Conservation (phyloP, 371 early-diverging fungal species). For the Haplosporangium sp. region DNA sequence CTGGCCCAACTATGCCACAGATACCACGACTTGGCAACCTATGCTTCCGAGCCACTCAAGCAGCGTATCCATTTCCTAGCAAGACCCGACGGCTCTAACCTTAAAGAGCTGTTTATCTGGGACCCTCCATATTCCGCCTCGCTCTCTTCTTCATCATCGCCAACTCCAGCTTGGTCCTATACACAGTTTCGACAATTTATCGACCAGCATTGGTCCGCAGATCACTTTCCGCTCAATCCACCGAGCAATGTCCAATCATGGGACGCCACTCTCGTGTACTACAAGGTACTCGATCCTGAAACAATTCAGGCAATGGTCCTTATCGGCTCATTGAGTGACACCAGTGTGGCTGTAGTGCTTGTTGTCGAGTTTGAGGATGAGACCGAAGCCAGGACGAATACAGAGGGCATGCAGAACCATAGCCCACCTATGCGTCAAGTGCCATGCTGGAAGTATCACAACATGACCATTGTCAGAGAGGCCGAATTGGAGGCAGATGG, state of each 20-base stretch:
- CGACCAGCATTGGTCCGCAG: conserved; percentile 37
- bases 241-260: conserved; percentile 18
- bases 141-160: neutral
- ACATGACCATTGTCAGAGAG: conserved; percentile 7
- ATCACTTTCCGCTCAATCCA: conserved; percentile 37
- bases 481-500: conserved; percentile 6
- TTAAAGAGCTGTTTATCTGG: conserved; percentile 37
- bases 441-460: conserved; percentile 40
- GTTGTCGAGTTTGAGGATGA: conserved; percentile 9
- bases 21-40: conserved; percentile 39
- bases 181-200: conserved; percentile 21
- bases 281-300: conserved; percentile 29
- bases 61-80: conserved; percentile 46
- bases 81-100: conserved; percentile 40
- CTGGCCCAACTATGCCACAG: conserved; percentile 26
- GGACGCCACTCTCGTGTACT: conserved; percentile 17
- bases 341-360: conserved; percentile 9
- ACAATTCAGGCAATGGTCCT: conserved; percentile 40
- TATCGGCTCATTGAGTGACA: conserved; percentile 15
- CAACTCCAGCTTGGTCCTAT: conserved; percentile 3
- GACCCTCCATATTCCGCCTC: conserved; percentile 14
- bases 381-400: neutral
- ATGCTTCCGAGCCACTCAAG: conserved; percentile 39
- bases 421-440: neutral
- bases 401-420: neutral